Conservation (phyloP, 108 stramenopile genomes). For the Cyclotella distinguenda region DNA sequence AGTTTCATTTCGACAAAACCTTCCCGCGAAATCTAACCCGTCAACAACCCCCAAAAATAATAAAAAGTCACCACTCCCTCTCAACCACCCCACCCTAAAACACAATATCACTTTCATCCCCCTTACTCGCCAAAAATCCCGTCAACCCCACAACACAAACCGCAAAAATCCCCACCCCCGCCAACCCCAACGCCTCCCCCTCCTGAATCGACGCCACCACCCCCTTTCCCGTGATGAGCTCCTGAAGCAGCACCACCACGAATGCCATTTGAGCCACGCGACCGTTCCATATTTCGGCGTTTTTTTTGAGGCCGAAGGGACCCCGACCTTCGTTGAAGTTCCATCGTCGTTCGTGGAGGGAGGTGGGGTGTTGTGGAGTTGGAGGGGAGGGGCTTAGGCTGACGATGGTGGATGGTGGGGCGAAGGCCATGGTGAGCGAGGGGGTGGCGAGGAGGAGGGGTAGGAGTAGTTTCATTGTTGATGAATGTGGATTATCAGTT, state of each 20-base stretch:
- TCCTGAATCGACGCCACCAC: slow-evolving; percentile 73
- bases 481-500: too few relatives aligned
- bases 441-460: too few relatives aligned
- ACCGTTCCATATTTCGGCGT: slow-evolving; percentile 93
- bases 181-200: slow-evolving; percentile 60
- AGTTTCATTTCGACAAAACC: too few relatives aligned
- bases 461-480: too few relatives aligned
- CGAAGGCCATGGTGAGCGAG: too few relatives aligned
- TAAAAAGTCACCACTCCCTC: neutral
- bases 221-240: slow-evolving; percentile 78
- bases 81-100: slow-evolving; percentile 4
- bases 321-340: slow-evolving; percentile 87
- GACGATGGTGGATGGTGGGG: slow-evolving; percentile 1
- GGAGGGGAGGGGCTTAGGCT: slow-evolving; percentile 2
- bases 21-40: neutral
- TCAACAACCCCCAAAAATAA: neutral
- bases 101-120: slow-evolving; percentile 56
- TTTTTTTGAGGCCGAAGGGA: slow-evolving; percentile 84
- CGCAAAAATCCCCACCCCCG: slow-evolving; percentile 45
- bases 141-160: slow-evolving; percentile 62
- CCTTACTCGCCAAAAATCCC: slow-evolving; percentile 70
- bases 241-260: slow-evolving; percentile 74
- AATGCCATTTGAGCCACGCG: slow-evolving; percentile 90
- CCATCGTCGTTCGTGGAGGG: slow-evolving; percentile 76
- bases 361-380: slow-evolving; percentile 22